These are phyloP conservation scores for Phytophthora brassicae DNA, from an alignment of 352 stramenopile genomes.

Conservation along the genomic window DNA sequence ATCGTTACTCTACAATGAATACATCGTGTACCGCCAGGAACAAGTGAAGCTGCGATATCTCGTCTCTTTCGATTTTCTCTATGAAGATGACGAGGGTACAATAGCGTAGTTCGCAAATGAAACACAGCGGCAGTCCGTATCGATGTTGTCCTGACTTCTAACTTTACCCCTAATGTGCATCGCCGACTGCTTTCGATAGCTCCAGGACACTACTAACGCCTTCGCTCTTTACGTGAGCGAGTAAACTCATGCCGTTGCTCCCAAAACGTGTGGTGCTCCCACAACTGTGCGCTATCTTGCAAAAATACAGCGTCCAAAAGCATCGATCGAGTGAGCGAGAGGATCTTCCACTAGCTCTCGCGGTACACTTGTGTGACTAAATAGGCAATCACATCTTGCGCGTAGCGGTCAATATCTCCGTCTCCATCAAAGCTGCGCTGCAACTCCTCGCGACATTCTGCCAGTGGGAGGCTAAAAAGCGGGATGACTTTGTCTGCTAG, in stretches of 20 bases:
- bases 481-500: constrained; percentile 83
- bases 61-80: constrained; percentile 54
- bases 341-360: constrained; percentile 53
- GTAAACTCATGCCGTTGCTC: constrained; percentile 18
- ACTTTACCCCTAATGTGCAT: constrained; percentile 46
- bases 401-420: constrained; percentile 82
- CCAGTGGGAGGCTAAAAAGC: constrained; percentile 77
- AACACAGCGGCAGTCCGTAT: constrained; percentile 28
- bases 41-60: constrained; percentile 71
- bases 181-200: constrained; percentile 30
- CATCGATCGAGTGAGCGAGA: constrained; percentile 19
- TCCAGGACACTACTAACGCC: constrained; percentile 22
- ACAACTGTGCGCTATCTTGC: constrained; percentile 16
- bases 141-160: constrained; percentile 38
- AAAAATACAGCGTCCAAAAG: constrained; percentile 30
- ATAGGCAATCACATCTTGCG: constrained; percentile 87
- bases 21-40: constrained; percentile 69
- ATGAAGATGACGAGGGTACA: constrained; percentile 36
- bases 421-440: constrained; percentile 78
- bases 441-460: constrained; percentile 68
- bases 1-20: constrained; percentile 76
- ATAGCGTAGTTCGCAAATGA: constrained; percentile 16
- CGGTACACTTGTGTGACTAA: constrained; percentile 84
- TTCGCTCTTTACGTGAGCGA: constrained; percentile 11
- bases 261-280: constrained; percentile 21